Conservation (phyloP, 75 land plant species). For the Cupressus sempervirens region DNA sequence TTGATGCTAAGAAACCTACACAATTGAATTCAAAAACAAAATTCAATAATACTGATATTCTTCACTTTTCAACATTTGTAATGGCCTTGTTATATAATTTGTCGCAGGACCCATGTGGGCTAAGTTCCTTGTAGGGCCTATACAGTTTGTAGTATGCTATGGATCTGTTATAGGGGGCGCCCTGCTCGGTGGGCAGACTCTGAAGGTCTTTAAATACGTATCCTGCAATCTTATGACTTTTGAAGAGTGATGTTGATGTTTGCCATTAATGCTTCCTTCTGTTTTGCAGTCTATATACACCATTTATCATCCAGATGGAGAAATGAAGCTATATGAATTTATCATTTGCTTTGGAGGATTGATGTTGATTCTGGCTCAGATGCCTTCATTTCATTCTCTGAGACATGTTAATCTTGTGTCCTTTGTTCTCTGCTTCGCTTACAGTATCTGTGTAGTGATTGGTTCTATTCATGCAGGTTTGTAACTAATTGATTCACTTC, state of each 20-base stretch:
- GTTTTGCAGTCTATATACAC: conserved; percentile 59
- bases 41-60: too few species aligned
- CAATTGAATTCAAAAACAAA: too few species aligned
- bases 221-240: background rate
- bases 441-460: conserved; percentile 61
- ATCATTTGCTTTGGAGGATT: conserved; percentile 60
- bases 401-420: conserved; percentile 79
- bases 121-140: conserved; percentile 50
- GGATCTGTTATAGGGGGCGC: conserved; percentile 56
- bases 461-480: conserved; percentile 76
- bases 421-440: conserved; percentile 55
- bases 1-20: too few species aligned
- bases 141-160: conserved; percentile 63
- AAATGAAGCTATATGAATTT: conserved; percentile 63
- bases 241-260: background rate
- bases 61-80: too few species aligned
- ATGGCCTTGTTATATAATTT: background rate
- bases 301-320: conserved; percentile 47
- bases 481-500: background rate
- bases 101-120: conserved; percentile 71
- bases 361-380: conserved; percentile 70
- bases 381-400: conserved; percentile 94
- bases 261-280: background rate
- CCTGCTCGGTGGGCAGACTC: conserved; percentile 76
- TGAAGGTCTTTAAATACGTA: conserved; percentile 49